phyloP scores from a whole-genome alignment of 257 asterid species.

The Striga asiatica region DNA sequence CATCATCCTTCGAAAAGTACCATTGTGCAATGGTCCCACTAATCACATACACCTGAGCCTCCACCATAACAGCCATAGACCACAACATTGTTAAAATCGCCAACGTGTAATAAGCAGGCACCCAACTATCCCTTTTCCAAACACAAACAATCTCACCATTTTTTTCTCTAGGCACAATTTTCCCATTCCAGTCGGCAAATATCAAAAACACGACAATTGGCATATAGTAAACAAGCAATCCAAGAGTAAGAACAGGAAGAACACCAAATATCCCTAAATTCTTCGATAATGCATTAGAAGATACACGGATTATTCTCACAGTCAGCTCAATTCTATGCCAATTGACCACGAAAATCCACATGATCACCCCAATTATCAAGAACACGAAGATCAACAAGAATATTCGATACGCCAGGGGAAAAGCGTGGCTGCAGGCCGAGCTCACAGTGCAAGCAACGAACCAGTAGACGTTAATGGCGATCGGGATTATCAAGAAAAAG shows the following conservation, averaged over 20 bases:
- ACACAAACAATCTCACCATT: slow-evolving; percentile 55
- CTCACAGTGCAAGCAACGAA: slow-evolving; percentile 82
- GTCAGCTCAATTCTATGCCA: slow-evolving; percentile 93
- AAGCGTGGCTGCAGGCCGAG: slow-evolving; percentile 60
- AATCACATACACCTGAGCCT: slow-evolving; percentile 84
- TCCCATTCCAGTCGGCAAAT: slow-evolving; percentile 68
- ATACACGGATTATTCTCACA: slow-evolving; percentile 63
- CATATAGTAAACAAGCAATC: slow-evolving; percentile 50
- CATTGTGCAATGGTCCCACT: slow-evolving; percentile 89
- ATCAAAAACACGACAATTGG: slow-evolving; percentile 74
- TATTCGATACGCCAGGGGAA: slow-evolving; percentile 68
- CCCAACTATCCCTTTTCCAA: slow-evolving; percentile 96
- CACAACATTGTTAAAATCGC: slow-evolving; percentile 90
- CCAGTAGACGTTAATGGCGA: slow-evolving; percentile 66
- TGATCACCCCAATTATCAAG: slow-evolving; percentile 63
- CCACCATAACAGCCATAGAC: slow-evolving; percentile 84
- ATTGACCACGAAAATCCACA: slow-evolving; percentile 77
- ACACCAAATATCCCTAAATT: slow-evolving; percentile 73
- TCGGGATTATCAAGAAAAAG: slow-evolving; percentile 68
- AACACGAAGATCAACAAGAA: slow-evolving; percentile 56
- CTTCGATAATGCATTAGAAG: slow-evolving; percentile 55
- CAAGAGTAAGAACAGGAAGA: slow-evolving; percentile 58
- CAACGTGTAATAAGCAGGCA: slow-evolving; percentile 73
- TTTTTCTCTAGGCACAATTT: slow-evolving; percentile 52
- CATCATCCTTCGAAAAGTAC: slow-evolving; percentile 85